Percentiles rank a stretch among this genome's conserved stretches.
Conservation (phyloP, 2,329 filamentous ascomycete species). For the Aspergillus sp. region DNA sequence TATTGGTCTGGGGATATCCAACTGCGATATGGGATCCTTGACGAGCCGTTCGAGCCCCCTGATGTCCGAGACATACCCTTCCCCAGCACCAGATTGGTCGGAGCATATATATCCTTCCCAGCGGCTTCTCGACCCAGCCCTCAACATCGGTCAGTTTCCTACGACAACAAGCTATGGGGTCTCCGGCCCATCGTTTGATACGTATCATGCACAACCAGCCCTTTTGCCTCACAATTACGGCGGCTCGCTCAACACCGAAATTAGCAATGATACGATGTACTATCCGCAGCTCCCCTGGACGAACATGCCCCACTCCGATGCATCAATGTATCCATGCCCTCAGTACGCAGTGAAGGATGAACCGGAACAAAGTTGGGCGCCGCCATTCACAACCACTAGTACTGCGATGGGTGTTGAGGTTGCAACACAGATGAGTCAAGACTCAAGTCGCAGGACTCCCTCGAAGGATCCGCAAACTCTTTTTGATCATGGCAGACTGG, state of each 20-base stretch:
- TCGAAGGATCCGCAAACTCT: neutral
- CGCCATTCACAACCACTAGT: slow-evolving; percentile 7
- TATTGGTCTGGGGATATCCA: slow-evolving; percentile 33
- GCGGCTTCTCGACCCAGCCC: slow-evolving; percentile 19
- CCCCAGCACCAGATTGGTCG: slow-evolving; percentile 21
- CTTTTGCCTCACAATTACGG: slow-evolving; percentile 26
- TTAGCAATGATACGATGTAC: slow-evolving; percentile 12
- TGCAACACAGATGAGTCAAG: slow-evolving; percentile 7
- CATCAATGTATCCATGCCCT: slow-evolving; percentile 16
- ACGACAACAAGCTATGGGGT: slow-evolving; percentile 22
- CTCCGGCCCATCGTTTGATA: slow-evolving; percentile 19
- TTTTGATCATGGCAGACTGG: neutral
- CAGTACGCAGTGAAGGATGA: slow-evolving; percentile 11
- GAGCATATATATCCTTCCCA: slow-evolving; percentile 20
- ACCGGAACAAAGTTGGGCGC: slow-evolving; percentile 17
- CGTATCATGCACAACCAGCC: slow-evolving; percentile 23
- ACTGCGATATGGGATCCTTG: slow-evolving; percentile 23
- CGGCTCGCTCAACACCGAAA: slow-evolving; percentile 16
- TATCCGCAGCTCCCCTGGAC: slow-evolving; percentile 25
- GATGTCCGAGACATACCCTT: slow-evolving; percentile 18
- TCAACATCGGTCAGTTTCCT: slow-evolving; percentile 22
- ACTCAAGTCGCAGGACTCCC: neutral
- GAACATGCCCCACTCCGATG: slow-evolving; percentile 23
- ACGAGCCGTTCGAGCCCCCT: slow-evolving; percentile 21
- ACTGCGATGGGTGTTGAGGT: neutral